These are phyloP conservation scores for Globisporangium echinulatum DNA, from an alignment of 352 stramenopile genomes.

Conservation along the genomic window DNA sequence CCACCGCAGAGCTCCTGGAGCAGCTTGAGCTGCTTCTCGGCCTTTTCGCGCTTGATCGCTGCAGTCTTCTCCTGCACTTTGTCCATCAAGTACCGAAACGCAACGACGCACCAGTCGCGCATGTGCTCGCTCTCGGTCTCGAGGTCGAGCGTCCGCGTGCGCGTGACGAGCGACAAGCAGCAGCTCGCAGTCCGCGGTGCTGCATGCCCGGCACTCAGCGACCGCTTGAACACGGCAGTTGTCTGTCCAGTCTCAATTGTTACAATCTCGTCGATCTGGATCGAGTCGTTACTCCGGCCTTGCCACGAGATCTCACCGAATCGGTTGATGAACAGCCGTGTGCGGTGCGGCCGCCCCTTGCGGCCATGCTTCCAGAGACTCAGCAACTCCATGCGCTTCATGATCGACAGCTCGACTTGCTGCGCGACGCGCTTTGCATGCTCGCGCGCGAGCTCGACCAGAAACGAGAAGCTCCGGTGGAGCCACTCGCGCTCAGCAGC, in stretches of 20 bases:
- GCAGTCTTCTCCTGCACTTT: conserved; percentile 82
- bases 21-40: conserved; percentile 70
- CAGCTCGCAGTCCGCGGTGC: conserved; percentile 20
- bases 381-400: conserved; percentile 75
- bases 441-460: conserved; percentile 64
- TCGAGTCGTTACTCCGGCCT: conserved; percentile 63
- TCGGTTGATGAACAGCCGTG: conserved; percentile 70
- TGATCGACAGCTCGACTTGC: conserved; percentile 80
- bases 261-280: conserved; percentile 70
- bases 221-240: conserved; percentile 65
- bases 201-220: conserved; percentile 24
- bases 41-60: conserved; percentile 66
- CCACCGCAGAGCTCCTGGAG: conserved; percentile 61
- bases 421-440: conserved; percentile 67
- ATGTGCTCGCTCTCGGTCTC: conserved; percentile 62
- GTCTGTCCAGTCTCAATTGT: conserved; percentile 43
- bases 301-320: conserved; percentile 83
- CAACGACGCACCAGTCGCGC: conserved; percentile 82
- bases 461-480: conserved; percentile 59
- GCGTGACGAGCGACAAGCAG: conserved; percentile 73
- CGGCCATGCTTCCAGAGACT: conserved; percentile 75
- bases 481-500: conserved; percentile 73
- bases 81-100: conserved; percentile 80
- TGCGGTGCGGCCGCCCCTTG: conserved; percentile 75
- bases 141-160: conserved; percentile 63